Conservation (phyloP, 371 early-diverging fungal species). For the Mortierella sp. region DNA sequence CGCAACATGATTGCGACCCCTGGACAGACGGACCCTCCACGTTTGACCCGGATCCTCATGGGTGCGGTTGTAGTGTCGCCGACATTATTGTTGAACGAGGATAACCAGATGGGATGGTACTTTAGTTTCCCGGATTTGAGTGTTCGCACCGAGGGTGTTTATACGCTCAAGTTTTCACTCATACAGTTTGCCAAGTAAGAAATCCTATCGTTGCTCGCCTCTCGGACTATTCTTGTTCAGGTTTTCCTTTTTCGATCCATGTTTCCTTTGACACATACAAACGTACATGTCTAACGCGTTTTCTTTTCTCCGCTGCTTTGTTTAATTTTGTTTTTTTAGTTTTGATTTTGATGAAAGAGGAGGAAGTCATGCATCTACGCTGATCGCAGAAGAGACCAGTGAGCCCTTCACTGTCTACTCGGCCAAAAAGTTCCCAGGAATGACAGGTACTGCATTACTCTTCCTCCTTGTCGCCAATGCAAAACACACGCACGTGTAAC, state of each 20-base stretch:
- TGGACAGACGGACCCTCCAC: constrained; percentile 62
- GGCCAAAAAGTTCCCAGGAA: constrained; percentile 92
- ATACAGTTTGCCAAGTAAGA: constrained; percentile 64
- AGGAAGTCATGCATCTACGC: constrained; percentile 17
- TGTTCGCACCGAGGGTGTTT: constrained; percentile 91
- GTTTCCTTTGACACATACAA: background rate
- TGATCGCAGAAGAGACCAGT: constrained; percentile 73
- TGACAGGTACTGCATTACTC: constrained; percentile 70
- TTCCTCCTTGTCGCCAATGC: background rate
- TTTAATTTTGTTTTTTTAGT: background rate
- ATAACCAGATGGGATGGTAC: constrained; percentile 82
- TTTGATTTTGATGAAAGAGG: constrained; percentile 34
- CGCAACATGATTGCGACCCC: constrained; percentile 64
- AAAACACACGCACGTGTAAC: background rate
- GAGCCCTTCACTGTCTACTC: constrained; percentile 84
- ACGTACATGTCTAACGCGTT: background rate
- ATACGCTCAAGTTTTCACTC: constrained; percentile 84
- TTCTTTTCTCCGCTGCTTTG: background rate
- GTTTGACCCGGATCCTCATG: constrained; percentile 76
- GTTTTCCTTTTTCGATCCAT: background rate
- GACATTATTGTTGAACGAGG: constrained; percentile 78
- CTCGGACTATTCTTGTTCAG: background rate
- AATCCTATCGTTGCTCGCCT: too few species aligned
- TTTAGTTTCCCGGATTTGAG: constrained; percentile 94
- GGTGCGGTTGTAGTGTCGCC: constrained; percentile 88